These are phyloP conservation scores for Fusarium odoratissimum DNA, from an alignment of 2,329 filamentous ascomycete genomes.

Conservation along the genomic window DNA sequence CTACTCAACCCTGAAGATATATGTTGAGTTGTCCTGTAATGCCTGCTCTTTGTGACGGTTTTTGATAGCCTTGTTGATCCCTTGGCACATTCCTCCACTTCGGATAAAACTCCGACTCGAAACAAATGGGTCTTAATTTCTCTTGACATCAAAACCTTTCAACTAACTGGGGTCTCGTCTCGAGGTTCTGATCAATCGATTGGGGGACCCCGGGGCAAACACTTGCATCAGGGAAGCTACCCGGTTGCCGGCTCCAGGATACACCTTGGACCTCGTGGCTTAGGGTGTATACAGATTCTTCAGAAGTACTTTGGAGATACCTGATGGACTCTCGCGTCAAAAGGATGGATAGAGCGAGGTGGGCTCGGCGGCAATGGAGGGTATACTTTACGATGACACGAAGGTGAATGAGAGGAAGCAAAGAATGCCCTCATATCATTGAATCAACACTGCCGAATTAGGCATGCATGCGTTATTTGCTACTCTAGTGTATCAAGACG, in stretches of 20 bases:
- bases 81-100: constrained; percentile 28
- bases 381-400: neutral
- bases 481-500: neutral
- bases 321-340: neutral
- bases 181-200: constrained; percentile 3
- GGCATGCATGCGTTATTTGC: neutral
- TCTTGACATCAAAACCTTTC: neutral
- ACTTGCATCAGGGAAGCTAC: constrained; percentile 25
- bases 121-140: constrained; percentile 18
- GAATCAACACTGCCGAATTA: neutral
- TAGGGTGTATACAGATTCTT: neutral
- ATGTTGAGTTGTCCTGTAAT: neutral
- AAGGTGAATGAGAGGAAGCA: neutral
- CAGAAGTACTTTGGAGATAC: constrained; percentile 9
- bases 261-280: constrained; percentile 3
- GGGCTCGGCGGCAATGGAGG: neutral
- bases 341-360: neutral
- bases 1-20: neutral
- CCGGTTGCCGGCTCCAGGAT: constrained; percentile 15
- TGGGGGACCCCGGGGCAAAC: constrained; percentile 8
- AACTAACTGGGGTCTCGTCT: constrained; percentile 1
- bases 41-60: neutral
- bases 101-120: neutral
- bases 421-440: neutral
- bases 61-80: neutral